Base-by-base conservation (phyloP, 1,139 yeast species). In the Nakaseomyces uthaithaninus region DNA sequence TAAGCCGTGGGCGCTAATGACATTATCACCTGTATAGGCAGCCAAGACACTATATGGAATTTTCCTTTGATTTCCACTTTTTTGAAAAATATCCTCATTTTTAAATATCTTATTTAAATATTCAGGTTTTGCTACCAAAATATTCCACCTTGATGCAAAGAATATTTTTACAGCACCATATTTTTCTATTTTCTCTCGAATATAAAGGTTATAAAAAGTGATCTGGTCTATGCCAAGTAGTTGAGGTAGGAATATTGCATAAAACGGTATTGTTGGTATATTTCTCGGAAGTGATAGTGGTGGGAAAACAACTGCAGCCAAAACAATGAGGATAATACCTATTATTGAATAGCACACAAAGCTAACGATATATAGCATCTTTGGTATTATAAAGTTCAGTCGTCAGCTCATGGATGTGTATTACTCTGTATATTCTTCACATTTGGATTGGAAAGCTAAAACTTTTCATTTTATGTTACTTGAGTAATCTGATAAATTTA, bases 101-200 rank as follows among this genome's bases (percentile, higher is more conserved):
- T 65, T 70, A 45, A 76, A 68, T 4, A 77, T 52, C 42, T 72
- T 71, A 6, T 60, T 55, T 42, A 77, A 57, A 42, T 59, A 67
- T 27, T 69, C 69, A 1, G 81, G 81, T 39, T 56, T 65, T 1
- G 74, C 64, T 0, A 76, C 74, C 30, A 77, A 52, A 14, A 76
- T 68, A 49, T 77, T 77, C 83, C 83, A 77, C 42, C 79, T 65
- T 2, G 79, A 73, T 3, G 77, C 82, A 63, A 76, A 77, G 51
- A 71, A 77, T 7, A 75, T 64, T 50, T 75, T 75, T 0, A 72
- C 82, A 0, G 80, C 80, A 0, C 83, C 83, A 50, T 71, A 61
- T 51, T 60, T 65, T 47, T 64, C 76, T 49, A 68, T 57, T 36
- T 65, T 66, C 26, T 57, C 63, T 46, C 64, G 65, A 44, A 67